phyloP scores from a whole-genome alignment of 2,329 filamentous ascomycete species.

The Aspergillus neoniger region DNA sequence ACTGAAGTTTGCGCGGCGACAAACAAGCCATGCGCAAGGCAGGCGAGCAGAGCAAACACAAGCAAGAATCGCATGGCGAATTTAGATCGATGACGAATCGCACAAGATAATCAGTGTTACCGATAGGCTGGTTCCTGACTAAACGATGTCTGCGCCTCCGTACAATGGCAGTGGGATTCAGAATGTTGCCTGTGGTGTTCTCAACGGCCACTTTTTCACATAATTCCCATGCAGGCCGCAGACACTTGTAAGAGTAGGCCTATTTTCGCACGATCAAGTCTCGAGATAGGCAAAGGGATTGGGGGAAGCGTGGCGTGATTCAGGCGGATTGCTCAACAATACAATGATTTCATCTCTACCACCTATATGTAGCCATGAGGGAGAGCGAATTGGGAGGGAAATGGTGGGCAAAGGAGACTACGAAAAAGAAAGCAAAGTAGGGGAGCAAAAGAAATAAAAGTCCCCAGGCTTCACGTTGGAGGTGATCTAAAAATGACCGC shows the following conservation, averaged over 20 bases:
- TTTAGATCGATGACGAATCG: background rate
- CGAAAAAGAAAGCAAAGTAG: slow-evolving; percentile 7
- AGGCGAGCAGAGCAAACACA: slow-evolving; percentile 16
- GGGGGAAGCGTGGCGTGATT: slow-evolving; percentile 19
- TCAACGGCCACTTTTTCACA: slow-evolving; percentile 11
- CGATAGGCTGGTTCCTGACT: background rate
- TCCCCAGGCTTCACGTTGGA: slow-evolving; percentile 2
- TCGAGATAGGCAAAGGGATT: background rate
- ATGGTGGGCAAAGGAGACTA: background rate
- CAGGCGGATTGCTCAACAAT: background rate
- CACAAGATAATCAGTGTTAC: background rate
- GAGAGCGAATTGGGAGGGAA: slow-evolving; percentile 1
- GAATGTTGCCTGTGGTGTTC: slow-evolving; percentile 5
- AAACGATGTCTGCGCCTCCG: slow-evolving; percentile 1
- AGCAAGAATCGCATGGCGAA: slow-evolving; percentile 19
- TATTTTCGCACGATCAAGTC: background rate
- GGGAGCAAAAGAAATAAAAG: background rate
- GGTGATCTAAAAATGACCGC: slow-evolving; percentile 4
- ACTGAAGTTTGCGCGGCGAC: slow-evolving; percentile 18
- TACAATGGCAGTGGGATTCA: slow-evolving; percentile 2
- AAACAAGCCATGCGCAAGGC: slow-evolving; percentile 16
- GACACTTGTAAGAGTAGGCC: slow-evolving; percentile 1
- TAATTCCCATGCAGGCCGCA: slow-evolving; percentile 10
- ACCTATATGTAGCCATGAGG: slow-evolving; percentile 15
- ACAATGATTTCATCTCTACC: slow-evolving; percentile 13